Evolutionary conservation across 306 rosid species (phyloP).

Genomic region (Pachyrhizus erosus): DNA sequence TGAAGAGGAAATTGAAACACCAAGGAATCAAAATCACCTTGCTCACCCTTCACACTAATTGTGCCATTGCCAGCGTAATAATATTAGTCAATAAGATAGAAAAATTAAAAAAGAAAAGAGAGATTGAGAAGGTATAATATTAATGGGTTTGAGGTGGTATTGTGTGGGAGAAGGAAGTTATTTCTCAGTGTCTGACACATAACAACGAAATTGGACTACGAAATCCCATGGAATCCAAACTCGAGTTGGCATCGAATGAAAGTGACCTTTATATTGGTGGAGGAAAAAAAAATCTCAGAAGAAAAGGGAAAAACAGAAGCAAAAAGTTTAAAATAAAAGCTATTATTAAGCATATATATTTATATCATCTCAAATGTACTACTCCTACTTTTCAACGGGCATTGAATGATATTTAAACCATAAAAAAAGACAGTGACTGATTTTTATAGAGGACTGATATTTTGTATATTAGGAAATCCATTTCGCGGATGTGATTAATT

Average conservation of each 20-base stretch:
- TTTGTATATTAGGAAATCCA: no score
- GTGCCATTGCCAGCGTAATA: neutral
- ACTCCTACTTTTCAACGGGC: neutral
- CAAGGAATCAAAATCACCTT: constrained; percentile 9
- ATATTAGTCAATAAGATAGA: neutral
- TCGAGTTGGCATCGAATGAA: neutral
- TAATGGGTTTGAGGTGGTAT: neutral
- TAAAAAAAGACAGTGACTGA: no score
- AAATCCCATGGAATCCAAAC: neutral
- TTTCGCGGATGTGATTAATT: no score
- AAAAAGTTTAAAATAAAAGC: neutral
- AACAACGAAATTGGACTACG: neutral
- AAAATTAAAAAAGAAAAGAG: neutral
- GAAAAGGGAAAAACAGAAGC: neutral
- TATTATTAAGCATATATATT: neutral
- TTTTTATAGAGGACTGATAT: no score
- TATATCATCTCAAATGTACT: neutral
- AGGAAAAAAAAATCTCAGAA: neutral
- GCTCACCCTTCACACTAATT: neutral
- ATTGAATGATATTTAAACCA: no score
- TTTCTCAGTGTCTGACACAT: constrained; percentile 4
- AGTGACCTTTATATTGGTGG: neutral
- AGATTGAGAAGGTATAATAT: neutral
- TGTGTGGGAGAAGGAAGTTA: constrained; percentile 18
- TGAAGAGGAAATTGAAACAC: constrained; percentile 1